Evolutionary conservation across 805 yeast species (phyloP).

Genomic region (Schizosaccharomyces osmophilus): DNA sequence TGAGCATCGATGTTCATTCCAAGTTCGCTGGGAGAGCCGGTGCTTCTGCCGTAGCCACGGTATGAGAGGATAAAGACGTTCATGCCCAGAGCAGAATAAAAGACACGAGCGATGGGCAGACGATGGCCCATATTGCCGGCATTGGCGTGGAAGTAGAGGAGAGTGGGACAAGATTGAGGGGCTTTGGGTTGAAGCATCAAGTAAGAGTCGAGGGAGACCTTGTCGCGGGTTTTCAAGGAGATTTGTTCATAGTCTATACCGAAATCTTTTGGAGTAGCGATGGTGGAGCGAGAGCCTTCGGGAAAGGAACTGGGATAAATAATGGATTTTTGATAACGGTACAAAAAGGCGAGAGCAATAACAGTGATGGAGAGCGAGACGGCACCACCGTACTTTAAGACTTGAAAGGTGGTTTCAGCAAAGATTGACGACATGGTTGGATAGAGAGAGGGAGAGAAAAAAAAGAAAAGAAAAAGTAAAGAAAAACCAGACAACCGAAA

Average conservation of each 20-base stretch:
- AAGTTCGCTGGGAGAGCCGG: slow-evolving; percentile 48
- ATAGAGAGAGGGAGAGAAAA: background rate
- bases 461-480: background rate
- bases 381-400: background rate
- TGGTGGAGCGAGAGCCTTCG: slow-evolving; percentile 36
- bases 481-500: too few relatives aligned
- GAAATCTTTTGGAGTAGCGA: slow-evolving; percentile 53
- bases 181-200: slow-evolving; percentile 16
- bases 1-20: slow-evolving; percentile 72
- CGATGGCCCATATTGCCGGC: slow-evolving; percentile 92
- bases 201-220: slow-evolving; percentile 40
- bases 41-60: slow-evolving; percentile 29
- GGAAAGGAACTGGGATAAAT: slow-evolving; percentile 72
- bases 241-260: slow-evolving; percentile 43
- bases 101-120: slow-evolving; percentile 50
- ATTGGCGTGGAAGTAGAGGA: slow-evolving; percentile 64
- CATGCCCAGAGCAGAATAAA: slow-evolving; percentile 19
- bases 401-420: background rate
- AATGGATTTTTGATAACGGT: slow-evolving; percentile 35
- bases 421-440: background rate
- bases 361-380: background rate
- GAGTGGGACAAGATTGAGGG: slow-evolving; percentile 21
- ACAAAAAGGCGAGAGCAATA: slow-evolving; percentile 15
- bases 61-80: slow-evolving; percentile 5
- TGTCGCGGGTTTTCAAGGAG: slow-evolving; percentile 41